Evolutionary conservation across 2,329 filamentous ascomycete species (phyloP).

Genomic region (Clarireedia monteithiana): DNA sequence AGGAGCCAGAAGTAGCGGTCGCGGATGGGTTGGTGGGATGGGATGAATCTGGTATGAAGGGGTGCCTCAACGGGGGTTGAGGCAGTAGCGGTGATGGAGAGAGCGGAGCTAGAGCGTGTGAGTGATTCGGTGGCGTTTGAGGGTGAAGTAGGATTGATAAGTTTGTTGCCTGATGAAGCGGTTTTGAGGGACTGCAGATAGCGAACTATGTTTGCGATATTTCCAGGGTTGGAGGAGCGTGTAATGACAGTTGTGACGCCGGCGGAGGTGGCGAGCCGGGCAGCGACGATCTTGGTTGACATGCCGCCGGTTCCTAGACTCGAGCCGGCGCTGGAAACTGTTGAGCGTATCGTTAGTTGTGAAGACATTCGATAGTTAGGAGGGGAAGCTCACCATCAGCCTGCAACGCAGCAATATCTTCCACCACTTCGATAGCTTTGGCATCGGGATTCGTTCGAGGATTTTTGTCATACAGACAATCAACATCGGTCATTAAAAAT

Average conservation of each 20-base stretch:
- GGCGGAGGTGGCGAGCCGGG: slow-evolving; percentile 82
- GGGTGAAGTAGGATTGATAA: slow-evolving; percentile 12
- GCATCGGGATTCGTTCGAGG: slow-evolving; percentile 80
- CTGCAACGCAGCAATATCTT: slow-evolving; percentile 74
- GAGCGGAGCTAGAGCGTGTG: slow-evolving; percentile 9
- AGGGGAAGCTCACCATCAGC: slow-evolving; percentile 57
- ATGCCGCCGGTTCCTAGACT: slow-evolving; percentile 90
- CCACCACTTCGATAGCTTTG: slow-evolving; percentile 82
- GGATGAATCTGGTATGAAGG: slow-evolving; percentile 87
- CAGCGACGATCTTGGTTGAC: slow-evolving; percentile 94
- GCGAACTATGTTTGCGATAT: slow-evolving; percentile 78
- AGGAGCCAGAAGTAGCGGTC: slow-evolving; percentile 97
- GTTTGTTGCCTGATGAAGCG: slow-evolving; percentile 14
- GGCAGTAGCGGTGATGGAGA: slow-evolving; percentile 9
- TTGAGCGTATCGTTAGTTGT: neutral
- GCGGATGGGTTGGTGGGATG: slow-evolving; percentile 74
- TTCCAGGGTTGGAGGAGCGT: slow-evolving; percentile 84
- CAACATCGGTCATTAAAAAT: slow-evolving; percentile 98
- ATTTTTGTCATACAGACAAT: slow-evolving; percentile 95
- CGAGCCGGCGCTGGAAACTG: slow-evolving; percentile 83
- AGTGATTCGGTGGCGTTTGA: slow-evolving; percentile 15
- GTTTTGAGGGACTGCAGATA: slow-evolving; percentile 61
- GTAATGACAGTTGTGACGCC: slow-evolving; percentile 96
- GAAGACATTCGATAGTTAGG: neutral
- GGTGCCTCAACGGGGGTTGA: slow-evolving; percentile 39